A percentile compares a stretch with the other conserved stretches of the same genome.
Evolutionary conservation across 2,329 filamentous ascomycete species (phyloP).

Genomic region (Massarina eburnea): DNA sequence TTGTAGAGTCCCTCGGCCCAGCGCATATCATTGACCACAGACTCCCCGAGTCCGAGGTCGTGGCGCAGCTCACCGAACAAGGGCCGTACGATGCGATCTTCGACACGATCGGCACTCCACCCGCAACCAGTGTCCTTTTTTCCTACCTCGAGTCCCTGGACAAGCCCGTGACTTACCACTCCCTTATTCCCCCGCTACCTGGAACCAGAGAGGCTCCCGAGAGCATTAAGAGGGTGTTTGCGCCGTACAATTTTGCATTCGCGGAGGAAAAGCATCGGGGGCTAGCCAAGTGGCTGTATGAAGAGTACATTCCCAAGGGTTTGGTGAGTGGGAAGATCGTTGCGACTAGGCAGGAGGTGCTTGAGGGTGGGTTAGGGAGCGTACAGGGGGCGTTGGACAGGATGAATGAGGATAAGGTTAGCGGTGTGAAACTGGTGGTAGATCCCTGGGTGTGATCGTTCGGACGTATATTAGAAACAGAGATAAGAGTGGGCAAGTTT

Average conservation of each 20-base stretch:
- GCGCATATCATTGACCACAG: conserved; percentile 28
- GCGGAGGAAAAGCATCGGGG: conserved; percentile 8
- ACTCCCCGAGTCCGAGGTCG: conserved; percentile 12
- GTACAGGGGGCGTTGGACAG: conserved; percentile 15
- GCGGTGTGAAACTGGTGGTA: conserved; percentile 25
- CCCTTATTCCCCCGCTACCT: conserved; percentile 13
- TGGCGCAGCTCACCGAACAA: conserved; percentile 17
- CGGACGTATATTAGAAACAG: not conserved
- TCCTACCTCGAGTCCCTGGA: conserved; percentile 14
- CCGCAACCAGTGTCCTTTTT: conserved; percentile 15
- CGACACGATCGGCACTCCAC: conserved; percentile 22
- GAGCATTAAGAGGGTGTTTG: conserved; percentile 16
- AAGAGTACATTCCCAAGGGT: conserved; percentile 16
- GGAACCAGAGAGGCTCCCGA: conserved; percentile 8
- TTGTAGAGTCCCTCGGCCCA: conserved; percentile 33
- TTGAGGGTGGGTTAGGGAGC: conserved; percentile 16
- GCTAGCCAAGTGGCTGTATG: conserved; percentile 16
- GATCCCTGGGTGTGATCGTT: conserved; percentile 6
- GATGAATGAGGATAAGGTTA: conserved; percentile 21
- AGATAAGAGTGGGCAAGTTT: not conserved
- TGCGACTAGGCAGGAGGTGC: conserved; percentile 14
- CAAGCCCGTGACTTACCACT: conserved; percentile 13
- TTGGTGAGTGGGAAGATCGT: conserved; percentile 14
- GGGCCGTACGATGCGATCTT: conserved; percentile 32
- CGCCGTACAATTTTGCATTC: conserved; percentile 15